A percentile compares a stretch with the other conserved stretches of the same genome.
Evolutionary conservation across 495 filamentous ascomycete genomes (phyloP).

Genomic region (Penicillium maclennaniae): DNA sequence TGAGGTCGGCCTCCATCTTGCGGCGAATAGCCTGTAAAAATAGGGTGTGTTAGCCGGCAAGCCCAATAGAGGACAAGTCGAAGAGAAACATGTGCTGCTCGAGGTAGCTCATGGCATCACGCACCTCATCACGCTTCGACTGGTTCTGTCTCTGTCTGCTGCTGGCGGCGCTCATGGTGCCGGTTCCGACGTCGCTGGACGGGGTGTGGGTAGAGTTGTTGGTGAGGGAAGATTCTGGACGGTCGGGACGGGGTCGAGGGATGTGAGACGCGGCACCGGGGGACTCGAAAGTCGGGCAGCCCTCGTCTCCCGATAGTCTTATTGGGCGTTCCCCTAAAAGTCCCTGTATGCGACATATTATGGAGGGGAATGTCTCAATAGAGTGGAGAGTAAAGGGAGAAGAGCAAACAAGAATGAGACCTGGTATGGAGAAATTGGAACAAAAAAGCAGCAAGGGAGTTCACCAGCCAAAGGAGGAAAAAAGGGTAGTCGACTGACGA

Average conservation of each 20-base stretch:
- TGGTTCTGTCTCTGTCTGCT: conserved; percentile 86
- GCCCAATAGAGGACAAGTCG: not conserved
- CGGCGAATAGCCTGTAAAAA: conserved; percentile 78
- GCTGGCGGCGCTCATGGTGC: conserved; percentile 69
- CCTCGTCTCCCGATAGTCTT: conserved; percentile 58
- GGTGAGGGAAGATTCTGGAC: conserved; percentile 59
- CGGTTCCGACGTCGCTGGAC: conserved; percentile 44
- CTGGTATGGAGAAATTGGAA: conserved; percentile 15
- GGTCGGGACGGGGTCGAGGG: conserved; percentile 78
- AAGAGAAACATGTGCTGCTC: not conserved
- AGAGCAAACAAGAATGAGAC: conserved; percentile 18
- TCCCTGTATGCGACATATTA: conserved; percentile 58
- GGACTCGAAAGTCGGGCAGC: conserved; percentile 64
- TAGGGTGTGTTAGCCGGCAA: conserved; percentile 1
- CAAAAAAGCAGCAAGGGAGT: conserved; percentile 18
- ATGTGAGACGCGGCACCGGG: conserved; percentile 63
- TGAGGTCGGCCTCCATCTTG: conserved; percentile 96
- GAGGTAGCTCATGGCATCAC: conserved; percentile 20
- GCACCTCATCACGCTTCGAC: conserved; percentile 95
- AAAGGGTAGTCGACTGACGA: conserved; percentile 26
- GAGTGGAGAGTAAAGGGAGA: conserved; percentile 13
- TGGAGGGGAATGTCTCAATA: conserved; percentile 18
- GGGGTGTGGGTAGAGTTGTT: conserved; percentile 54
- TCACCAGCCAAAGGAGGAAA: conserved; percentile 8
- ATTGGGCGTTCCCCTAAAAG: conserved; percentile 44